Conservation (phyloP, 805 yeast genomes). For the Brettanomyces custersianus region DNA sequence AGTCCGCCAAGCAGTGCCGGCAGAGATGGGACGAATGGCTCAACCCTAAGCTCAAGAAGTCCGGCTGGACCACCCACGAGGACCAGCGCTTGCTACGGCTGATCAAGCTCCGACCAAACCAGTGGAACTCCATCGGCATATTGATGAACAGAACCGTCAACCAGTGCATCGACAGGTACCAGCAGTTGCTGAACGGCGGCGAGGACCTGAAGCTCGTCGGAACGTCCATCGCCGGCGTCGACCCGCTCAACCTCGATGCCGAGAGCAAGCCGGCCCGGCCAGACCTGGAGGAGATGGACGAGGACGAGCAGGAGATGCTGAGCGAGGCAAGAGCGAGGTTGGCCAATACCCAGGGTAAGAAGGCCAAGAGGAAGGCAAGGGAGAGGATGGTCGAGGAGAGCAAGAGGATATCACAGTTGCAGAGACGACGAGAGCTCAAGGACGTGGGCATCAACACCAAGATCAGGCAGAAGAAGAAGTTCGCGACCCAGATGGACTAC, state of each 20-base stretch:
- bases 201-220: conserved; percentile 17
- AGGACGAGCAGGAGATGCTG: conserved; percentile 85
- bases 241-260: conserved; percentile 59
- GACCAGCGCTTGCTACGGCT: conserved; percentile 63
- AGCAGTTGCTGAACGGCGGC: conserved; percentile 44
- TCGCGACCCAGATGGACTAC: conserved; percentile 63
- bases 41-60: conserved; percentile 58
- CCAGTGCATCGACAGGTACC: conserved; percentile 80
- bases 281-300: conserved; percentile 71
- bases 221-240: conserved; percentile 22
- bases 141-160: conserved; percentile 78
- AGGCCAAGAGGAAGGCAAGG: conserved; percentile 82
- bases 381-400: conserved; percentile 79
- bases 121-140: conserved; percentile 89
- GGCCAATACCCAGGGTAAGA: conserved; percentile 89
- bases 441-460: conserved; percentile 60
- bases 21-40: conserved; percentile 89
- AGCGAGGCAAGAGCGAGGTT: conserved; percentile 91
- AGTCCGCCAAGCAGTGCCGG: conserved; percentile 86
- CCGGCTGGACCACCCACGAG: conserved; percentile 66
- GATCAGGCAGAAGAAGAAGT: conserved; percentile 43
- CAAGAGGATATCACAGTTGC: conserved; percentile 63
- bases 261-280: conserved; percentile 79
- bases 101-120: conserved; percentile 74
- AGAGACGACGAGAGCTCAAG: conserved; percentile 72